Base-by-base conservation (phyloP, 805 yeast genomes). In the Saturnispora serradocipensis region DNA sequence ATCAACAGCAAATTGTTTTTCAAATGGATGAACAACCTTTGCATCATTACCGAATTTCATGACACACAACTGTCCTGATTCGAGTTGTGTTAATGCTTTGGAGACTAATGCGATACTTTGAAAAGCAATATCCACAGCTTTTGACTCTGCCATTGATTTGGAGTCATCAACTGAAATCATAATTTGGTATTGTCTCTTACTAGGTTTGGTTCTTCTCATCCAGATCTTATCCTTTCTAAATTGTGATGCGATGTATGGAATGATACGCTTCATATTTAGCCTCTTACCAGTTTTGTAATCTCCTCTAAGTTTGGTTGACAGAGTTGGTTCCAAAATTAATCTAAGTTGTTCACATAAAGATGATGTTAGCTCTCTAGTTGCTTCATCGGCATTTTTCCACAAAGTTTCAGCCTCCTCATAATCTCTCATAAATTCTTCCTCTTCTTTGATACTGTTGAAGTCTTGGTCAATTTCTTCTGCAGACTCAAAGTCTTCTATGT, bases 121-220 rank as follows among this genome's bases (percentile, higher is more conserved):
- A 78, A 89, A 89, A 0, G 99, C 98, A 53, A 93, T 74, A 58
- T 87, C 88, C 16, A 88, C 91, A 36, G 95, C 83, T 58, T 84
- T 81, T 24, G 96, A 85, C 67, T 91, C 98, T 52, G 90, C 81
- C 99, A 93, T 93, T 1, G 98, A 91, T 67, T 88, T 89, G 30
- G 99, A 93, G 65, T 93, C 97, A 71, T 93, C 99, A 46, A 93
- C 86, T 1, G 99, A 90, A 58, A 93, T 86, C 97, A 95, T 87
- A 56, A 93, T 87, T 72, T 93, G 99, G 67, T 93, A 93, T 65
- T 90, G 93, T 62, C 99, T 82, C 72, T 93, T 93, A 58, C 95
- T 86, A 52, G 99, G 99, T 65, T 93, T 91, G 6, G 97, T 89
- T 68, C 99, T 81, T 65, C 97, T 81, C 70, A 93, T 77, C 99